Conservation (phyloP, 1,284 basidiomycete genomes). For the Papiliotrema nemorosa region DNA sequence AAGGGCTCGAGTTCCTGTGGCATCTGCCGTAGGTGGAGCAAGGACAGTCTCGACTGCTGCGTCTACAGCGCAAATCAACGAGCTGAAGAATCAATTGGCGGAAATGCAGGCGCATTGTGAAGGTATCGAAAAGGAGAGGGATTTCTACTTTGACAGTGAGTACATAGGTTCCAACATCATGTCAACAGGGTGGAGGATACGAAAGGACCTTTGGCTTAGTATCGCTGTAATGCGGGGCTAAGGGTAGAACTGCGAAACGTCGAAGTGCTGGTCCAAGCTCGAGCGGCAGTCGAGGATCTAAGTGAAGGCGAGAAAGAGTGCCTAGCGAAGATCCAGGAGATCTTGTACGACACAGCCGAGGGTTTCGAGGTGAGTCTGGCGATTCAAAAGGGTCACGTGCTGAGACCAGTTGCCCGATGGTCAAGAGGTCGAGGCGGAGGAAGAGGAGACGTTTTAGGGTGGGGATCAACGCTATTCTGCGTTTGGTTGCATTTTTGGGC, state of each 20-base stretch:
- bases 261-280: slow-evolving; percentile 82
- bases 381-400: background rate
- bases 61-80: slow-evolving; percentile 50
- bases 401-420: slow-evolving; percentile 38
- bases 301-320: slow-evolving; percentile 64
- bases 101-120: slow-evolving; percentile 82
- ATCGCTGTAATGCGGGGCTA: slow-evolving; percentile 1
- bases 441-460: slow-evolving; percentile 59
- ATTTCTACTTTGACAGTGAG: slow-evolving; percentile 98
- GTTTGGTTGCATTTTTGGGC: too few species aligned
- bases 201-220: background rate
- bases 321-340: slow-evolving; percentile 82
- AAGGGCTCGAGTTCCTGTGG: slow-evolving; percentile 5
- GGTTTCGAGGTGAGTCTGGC: slow-evolving; percentile 72
- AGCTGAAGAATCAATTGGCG: slow-evolving; percentile 54
- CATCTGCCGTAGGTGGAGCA: background rate
- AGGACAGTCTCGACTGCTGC: slow-evolving; percentile 25
- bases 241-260: slow-evolving; percentile 77
- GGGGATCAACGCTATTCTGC: too few species aligned
- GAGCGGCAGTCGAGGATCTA: slow-evolving; percentile 60
- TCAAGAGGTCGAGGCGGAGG: slow-evolving; percentile 47
- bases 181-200: too few species aligned
- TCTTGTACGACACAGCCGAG: slow-evolving; percentile 88
- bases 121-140: slow-evolving; percentile 87
- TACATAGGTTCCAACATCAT: slow-evolving; percentile 2